phyloP scores from a whole-genome alignment of 345 rosid genomes.

The Limnanthes douglasii region DNA sequence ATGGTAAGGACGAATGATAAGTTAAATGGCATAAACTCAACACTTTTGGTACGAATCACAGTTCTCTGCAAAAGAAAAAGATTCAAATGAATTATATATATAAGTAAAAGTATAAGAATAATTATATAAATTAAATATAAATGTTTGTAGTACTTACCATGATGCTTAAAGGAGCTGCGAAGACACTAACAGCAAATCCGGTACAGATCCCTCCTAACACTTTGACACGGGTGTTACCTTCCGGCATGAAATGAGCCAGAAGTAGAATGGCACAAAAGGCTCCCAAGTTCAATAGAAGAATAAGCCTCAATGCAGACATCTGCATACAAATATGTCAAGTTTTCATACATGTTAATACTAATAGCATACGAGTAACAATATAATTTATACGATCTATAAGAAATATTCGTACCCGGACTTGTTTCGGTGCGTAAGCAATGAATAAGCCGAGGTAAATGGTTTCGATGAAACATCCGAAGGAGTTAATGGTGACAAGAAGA shows the following conservation, averaged over 20 bases:
- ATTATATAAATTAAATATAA: constrained; percentile 1
- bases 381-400: background rate
- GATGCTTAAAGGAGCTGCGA: constrained; percentile 50
- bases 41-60: constrained; percentile 38
- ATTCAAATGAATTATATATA: constrained; percentile 1
- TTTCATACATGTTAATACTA: constrained; percentile 2
- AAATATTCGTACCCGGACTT: constrained; percentile 25
- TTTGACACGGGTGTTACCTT: constrained; percentile 22
- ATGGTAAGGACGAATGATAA: constrained; percentile 35
- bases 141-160: constrained; percentile 19
- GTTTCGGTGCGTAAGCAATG: constrained; percentile 34
- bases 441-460: constrained; percentile 39
- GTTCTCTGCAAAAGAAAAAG: constrained; percentile 15
- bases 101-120: background rate
- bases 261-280: constrained; percentile 30
- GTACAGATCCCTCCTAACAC: constrained; percentile 45
- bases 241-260: constrained; percentile 24
- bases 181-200: constrained; percentile 32
- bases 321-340: constrained; percentile 10
- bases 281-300: constrained; percentile 30
- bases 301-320: constrained; percentile 29
- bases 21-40: constrained; percentile 56
- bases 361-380: background rate
- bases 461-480: constrained; percentile 47
- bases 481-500: constrained; percentile 58